A percentile compares a stretch with the other conserved stretches of the same genome.
Conservation (phyloP, 768 basidiomycete species). For the Paxillus involutus region DNA sequence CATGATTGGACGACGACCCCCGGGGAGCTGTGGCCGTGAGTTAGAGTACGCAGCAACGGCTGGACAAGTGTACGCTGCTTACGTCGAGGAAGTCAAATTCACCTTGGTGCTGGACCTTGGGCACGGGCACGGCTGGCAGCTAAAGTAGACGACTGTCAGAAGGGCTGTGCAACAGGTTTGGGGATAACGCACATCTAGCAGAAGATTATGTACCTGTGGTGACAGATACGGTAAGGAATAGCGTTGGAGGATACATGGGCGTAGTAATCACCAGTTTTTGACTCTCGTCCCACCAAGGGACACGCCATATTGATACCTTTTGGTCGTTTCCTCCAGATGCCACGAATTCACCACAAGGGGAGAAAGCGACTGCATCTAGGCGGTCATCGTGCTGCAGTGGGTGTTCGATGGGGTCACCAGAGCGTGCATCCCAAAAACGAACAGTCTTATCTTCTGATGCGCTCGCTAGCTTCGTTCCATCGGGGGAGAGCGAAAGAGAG, state of each 20-base stretch:
- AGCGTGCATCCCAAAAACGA: not conserved
- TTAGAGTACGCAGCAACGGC: no score
- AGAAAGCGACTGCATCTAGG: not conserved
- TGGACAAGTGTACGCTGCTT: not conserved
- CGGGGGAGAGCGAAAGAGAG: not conserved
- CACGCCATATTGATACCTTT: not conserved
- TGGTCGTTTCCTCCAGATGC: not conserved
- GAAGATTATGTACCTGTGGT: not conserved
- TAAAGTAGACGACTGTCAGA: not conserved
- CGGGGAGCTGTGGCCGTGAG: no score
- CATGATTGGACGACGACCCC: no score
- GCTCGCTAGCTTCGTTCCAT: not conserved
- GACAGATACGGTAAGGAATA: not conserved
- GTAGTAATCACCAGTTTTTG: not conserved
- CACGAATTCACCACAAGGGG: not conserved
- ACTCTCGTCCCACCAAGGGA: not conserved
- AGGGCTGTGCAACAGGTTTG: not conserved
- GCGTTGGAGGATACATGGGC: not conserved
- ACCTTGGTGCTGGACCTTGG: no score
- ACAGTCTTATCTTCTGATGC: not conserved
- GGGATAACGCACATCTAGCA: not conserved
- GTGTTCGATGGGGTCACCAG: not conserved
- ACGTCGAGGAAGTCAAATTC: not conserved
- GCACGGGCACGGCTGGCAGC: not conserved
- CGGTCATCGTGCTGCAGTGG: not conserved